These are phyloP conservation scores for Zygoascus sp. DNA, from an alignment of 1,139 yeast genomes.

Conservation along the genomic window DNA sequence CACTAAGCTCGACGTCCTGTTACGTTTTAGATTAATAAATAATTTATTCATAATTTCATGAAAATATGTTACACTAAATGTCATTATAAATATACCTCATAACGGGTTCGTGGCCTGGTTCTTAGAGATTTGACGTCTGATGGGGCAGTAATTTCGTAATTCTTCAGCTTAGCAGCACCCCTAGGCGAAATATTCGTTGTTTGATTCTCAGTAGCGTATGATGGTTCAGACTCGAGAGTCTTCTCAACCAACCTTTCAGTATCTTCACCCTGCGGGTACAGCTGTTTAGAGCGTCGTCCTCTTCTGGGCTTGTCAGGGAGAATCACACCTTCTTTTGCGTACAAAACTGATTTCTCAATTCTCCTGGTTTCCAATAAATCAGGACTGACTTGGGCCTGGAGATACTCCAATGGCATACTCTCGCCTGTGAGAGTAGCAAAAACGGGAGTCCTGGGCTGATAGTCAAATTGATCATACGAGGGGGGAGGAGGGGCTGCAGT, in stretches of 20 bases:
- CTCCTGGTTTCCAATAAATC: slow-evolving; percentile 14
- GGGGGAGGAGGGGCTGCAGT: slow-evolving; percentile 5
- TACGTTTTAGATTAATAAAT: background rate
- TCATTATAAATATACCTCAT: background rate
- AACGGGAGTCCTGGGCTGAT: slow-evolving; percentile 23
- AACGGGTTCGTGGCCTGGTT: background rate
- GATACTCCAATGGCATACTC: slow-evolving; percentile 18
- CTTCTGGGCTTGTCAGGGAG: background rate
- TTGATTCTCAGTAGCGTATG: too few species aligned
- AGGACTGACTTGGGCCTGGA: slow-evolving; percentile 26
- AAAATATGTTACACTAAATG: background rate
- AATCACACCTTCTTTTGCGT: background rate
- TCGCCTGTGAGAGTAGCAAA: slow-evolving; percentile 17
- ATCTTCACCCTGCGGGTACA: too few species aligned
- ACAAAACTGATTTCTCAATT: background rate
- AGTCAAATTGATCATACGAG: slow-evolving; percentile 15
- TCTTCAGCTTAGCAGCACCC: background rate
- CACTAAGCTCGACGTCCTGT: too few species aligned
- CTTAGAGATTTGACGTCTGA: background rate
- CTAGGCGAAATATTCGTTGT: background rate
- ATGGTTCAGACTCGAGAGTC: too few species aligned
- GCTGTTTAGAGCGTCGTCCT: too few species aligned
- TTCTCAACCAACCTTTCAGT: too few species aligned
- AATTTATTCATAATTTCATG: background rate
- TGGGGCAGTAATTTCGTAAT: background rate